Base-by-base conservation (phyloP, 169 alveolate genomes). In the Pseudocohnilembus persalinus region DNA sequence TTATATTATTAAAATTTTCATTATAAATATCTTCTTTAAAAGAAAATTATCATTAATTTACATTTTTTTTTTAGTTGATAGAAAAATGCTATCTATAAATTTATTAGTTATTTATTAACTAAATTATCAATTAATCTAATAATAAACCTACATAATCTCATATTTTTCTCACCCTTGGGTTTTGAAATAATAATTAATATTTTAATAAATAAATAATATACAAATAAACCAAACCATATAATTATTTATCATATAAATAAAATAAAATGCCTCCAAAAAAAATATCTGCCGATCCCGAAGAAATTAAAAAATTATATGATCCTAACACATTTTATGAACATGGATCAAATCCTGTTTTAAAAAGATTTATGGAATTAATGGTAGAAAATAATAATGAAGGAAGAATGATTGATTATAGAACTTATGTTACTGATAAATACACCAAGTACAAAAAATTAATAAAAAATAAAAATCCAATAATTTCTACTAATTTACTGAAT, bases 231-330 rank as follows among this genome's bases (percentile, higher is more conserved):
- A 49, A 4, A 4, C 4, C 20, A 49, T 20, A 49, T 11, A 49
- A 4, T 11, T 49, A 49, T 11, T 49, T 11, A 49, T 49, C 68
- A 49, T 49, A 49, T 11, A 11, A 49, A 49, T 20, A 49, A 11
- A 49, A 49, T 11, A 49, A 4, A 49, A 49, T 49, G 68, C 68
- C 68, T 49, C 68, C 68, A 4, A 49, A 49, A 49, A 20, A 20
- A 49, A 49, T 11, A 77, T 31, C 65, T 31, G 82, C 82, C 82
- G 34, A 63, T 24, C 76, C 65, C 35, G 84, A 79, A 79, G 84
- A 79, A 79, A 29, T 79, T 34, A 79, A 79, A 76, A 79, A 79
- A 73, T 79, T 79, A 72, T 79, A 79, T 79, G 84, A 79, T 64
- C 76, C 74, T 20, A 64, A 79, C 29, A 49, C 76, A 35, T 79